phyloP scores from a whole-genome alignment of 768 basidiomycete species.

The Favolaschia claudopus region DNA sequence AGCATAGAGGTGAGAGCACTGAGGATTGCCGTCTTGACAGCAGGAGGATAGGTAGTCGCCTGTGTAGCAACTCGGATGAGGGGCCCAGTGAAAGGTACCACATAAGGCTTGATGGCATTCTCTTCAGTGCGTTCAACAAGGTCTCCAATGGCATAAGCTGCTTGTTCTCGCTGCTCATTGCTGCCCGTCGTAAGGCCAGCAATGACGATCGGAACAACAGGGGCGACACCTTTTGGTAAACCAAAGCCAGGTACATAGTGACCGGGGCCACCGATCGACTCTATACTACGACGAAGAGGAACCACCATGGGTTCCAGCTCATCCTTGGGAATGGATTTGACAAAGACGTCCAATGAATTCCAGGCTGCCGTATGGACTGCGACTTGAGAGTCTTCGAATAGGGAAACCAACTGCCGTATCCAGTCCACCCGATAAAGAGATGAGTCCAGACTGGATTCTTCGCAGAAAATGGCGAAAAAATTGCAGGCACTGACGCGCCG shows the following conservation, averaged over 20 bases:
- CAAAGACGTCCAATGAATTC: slow-evolving; percentile 83
- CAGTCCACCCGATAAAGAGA: slow-evolving; percentile 92
- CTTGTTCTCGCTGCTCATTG: slow-evolving; percentile 94
- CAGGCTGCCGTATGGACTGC: slow-evolving; percentile 84
- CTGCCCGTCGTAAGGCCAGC: slow-evolving; percentile 93
- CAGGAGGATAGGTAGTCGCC: slow-evolving; percentile 88
- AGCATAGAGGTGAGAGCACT: slow-evolving; percentile 87
- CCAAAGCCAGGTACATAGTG: slow-evolving; percentile 86
- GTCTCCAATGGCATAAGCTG: slow-evolving; percentile 96
- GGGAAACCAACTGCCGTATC: slow-evolving; percentile 86
- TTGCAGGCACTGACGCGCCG: slow-evolving; percentile 83
- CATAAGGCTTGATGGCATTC: slow-evolving; percentile 89
- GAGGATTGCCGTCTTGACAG: slow-evolving; percentile 92
- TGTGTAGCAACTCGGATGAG: slow-evolving; percentile 95
- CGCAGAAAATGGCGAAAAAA: slow-evolving; percentile 84
- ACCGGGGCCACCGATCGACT: slow-evolving; percentile 82
- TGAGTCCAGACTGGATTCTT: slow-evolving; percentile 81
- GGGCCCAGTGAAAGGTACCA: slow-evolving; percentile 94
- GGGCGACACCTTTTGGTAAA: slow-evolving; percentile 81
- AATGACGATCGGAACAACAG: slow-evolving; percentile 86
- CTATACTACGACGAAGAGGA: slow-evolving; percentile 87
- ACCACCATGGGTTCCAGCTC: slow-evolving; percentile 92
- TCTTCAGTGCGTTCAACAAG: slow-evolving; percentile 88
- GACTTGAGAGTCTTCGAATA: slow-evolving; percentile 81
- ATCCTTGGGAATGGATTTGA: slow-evolving; percentile 92